Percentiles rank a stretch among this genome's conserved stretches.
Conservation (phyloP, 1,284 basidiomycete genomes). For the Puccinia brachypodii region DNA sequence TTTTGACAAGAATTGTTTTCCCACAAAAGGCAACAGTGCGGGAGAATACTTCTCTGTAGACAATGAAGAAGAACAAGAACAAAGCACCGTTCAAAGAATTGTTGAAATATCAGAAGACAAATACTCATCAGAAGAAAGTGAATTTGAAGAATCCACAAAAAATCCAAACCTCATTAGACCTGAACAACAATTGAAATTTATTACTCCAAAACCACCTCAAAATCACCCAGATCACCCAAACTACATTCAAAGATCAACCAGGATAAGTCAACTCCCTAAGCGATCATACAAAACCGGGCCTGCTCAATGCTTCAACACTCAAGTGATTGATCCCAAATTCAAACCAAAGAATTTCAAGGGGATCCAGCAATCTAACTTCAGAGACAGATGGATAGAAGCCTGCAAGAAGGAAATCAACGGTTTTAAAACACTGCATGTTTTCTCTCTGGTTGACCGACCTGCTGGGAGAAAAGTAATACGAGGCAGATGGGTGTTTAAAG, state of each 20-base stretch:
- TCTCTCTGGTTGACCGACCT: neutral
- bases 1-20: neutral
- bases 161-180: neutral
- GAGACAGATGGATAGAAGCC: neutral
- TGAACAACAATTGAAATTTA: too few relatives aligned
- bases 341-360: neutral
- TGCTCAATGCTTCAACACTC: neutral
- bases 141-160: neutral
- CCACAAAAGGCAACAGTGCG: neutral
- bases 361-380: neutral
- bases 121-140: neutral
- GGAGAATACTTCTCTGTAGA: neutral
- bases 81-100: neutral
- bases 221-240: neutral
- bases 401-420: neutral
- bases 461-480: neutral
- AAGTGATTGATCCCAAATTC: neutral
- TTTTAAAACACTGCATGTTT: neutral
- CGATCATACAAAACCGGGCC: neutral
- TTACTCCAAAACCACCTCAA: neutral
- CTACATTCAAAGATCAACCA: neutral
- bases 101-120: neutral
- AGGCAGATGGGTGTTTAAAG: conserved; percentile 37
- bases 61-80: neutral
- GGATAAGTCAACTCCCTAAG: neutral